Base-by-base conservation (phyloP, 495 filamentous ascomycete species). In the Hypoxylon fragiforme region DNA sequence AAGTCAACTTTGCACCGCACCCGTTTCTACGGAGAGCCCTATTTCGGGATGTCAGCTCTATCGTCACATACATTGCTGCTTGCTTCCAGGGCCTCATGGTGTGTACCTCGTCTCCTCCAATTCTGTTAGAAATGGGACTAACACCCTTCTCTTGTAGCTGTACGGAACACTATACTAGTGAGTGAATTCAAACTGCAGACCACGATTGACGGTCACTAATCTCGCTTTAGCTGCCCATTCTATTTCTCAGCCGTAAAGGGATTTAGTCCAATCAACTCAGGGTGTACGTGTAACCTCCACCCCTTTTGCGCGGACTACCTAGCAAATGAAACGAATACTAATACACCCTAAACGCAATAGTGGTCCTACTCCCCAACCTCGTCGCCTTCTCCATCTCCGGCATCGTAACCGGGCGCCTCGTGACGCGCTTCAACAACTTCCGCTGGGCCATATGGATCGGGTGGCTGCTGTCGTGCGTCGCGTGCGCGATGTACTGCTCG, bases 201-300 rank as follows among this genome's bases (percentile, higher is more conserved):
- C 22, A 2, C 36, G 20, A 2, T 13, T 30, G 24, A 4, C 50
- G 69, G 60, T 59, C 74, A 19, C 76, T 71, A 38, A 60, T 50
- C 37, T 47, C 44, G 7, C 57, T 89, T 0, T 86, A 88, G 57
- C 85, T 80, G 85, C 22, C 77, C 85, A 0, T 73, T 91, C 16
- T 90, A 85, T 66, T 85, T 85, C 60, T 70, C 82, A 43, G 77
- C 81, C 7, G 77, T 86, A 20, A 80, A 82, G 46, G 78, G 72
- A 40, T 73, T 77, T 39, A 67, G 72, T 0, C 73, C 81, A 0
- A 79, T 81, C 4, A 51, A 83, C 1, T 69, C 84, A 1, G 85
- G 86, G 7, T 3, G 42, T 44, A 44, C 32, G 42, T 34, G 6
- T 9, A n/a, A 30, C 11, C 20, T 7, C 11, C 9, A 12, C 3